These are phyloP conservation scores for Pyrenochaeta sp. DNA, from an alignment of 2,329 filamentous ascomycete species.

Conservation along the genomic window DNA sequence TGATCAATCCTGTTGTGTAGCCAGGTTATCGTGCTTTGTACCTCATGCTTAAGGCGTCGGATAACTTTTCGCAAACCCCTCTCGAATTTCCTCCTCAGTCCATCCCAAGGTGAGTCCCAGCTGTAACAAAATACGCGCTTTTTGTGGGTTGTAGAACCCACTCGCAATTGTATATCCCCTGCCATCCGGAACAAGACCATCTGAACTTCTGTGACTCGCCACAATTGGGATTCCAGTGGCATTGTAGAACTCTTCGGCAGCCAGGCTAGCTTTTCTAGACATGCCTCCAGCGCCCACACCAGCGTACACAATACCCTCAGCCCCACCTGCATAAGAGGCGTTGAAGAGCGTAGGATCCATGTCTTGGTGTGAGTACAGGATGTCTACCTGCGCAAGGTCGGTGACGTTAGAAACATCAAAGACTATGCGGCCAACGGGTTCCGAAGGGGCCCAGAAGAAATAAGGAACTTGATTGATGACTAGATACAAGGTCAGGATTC, in stretches of 20 bases:
- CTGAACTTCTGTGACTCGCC: constrained; percentile 60
- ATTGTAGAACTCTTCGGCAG: constrained; percentile 56
- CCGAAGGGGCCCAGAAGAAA: constrained; percentile 66
- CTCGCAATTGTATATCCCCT: constrained; percentile 52
- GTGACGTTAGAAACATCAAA: constrained; percentile 50
- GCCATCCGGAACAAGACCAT: constrained; percentile 59
- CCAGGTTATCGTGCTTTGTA: too few relatives aligned
- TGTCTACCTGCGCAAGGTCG: constrained; percentile 65
- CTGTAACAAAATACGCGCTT: constrained; percentile 62
- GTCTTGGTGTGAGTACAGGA: constrained; percentile 65
- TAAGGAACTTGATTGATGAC: constrained; percentile 66
- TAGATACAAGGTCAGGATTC: neutral
- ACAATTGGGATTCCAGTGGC: constrained; percentile 61
- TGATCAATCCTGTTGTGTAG: too few relatives aligned
- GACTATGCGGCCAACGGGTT: constrained; percentile 55
- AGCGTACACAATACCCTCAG: constrained; percentile 64
- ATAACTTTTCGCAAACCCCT: constrained; percentile 44
- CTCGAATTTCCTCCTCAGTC: constrained; percentile 55
- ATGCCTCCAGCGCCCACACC: constrained; percentile 65
- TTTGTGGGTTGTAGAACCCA: constrained; percentile 65
- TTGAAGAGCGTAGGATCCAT: constrained; percentile 59
- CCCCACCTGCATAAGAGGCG: constrained; percentile 60
- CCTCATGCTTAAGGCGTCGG: constrained; percentile 23
- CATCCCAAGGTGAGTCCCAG: constrained; percentile 43
- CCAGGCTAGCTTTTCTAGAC: constrained; percentile 30